Percentiles rank a stretch among this genome's conserved stretches.
Conservation (phyloP, 108 stramenopile species). For the Mediolabrus comicus region DNA sequence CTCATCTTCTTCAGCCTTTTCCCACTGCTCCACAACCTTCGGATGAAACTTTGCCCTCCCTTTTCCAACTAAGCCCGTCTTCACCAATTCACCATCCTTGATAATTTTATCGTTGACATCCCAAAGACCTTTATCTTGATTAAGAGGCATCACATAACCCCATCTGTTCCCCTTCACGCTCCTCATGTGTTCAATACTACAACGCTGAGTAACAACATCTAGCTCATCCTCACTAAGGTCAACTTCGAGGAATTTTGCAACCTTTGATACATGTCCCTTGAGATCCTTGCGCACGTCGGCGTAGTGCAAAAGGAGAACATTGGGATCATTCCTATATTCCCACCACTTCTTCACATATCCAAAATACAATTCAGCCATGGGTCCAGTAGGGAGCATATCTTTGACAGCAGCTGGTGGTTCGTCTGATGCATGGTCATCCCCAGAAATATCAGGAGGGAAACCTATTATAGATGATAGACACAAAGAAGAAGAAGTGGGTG, state of each 20-base stretch:
- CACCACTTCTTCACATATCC: constrained; percentile 50
- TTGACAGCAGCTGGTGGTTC: constrained; percentile 25
- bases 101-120: constrained; percentile 14
- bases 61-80: constrained; percentile 22
- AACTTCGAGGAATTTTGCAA: constrained; percentile 44
- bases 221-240: constrained; percentile 25
- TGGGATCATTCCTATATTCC: constrained; percentile 36
- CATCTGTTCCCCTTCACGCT: constrained; percentile 19
- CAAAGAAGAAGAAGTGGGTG: not conserved
- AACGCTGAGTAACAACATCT: constrained; percentile 29
- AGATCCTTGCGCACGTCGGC: constrained; percentile 40
- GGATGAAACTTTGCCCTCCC: constrained; percentile 22
- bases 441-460: constrained; percentile 34
- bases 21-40: constrained; percentile 21
- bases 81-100: constrained; percentile 6
- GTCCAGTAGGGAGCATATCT: constrained; percentile 37
- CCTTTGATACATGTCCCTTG: constrained; percentile 25
- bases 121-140: constrained; percentile 34
- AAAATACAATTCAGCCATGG: constrained; percentile 17
- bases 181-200: constrained; percentile 52
- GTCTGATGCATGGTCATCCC: not conserved
- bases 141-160: constrained; percentile 35
- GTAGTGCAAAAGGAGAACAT: constrained; percentile 52
- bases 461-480: constrained; percentile 12
- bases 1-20: constrained; percentile 32